These are phyloP conservation scores for Paramecium biaurelia DNA, from an alignment of 73 alveolate genomes.

Conservation along the genomic window DNA sequence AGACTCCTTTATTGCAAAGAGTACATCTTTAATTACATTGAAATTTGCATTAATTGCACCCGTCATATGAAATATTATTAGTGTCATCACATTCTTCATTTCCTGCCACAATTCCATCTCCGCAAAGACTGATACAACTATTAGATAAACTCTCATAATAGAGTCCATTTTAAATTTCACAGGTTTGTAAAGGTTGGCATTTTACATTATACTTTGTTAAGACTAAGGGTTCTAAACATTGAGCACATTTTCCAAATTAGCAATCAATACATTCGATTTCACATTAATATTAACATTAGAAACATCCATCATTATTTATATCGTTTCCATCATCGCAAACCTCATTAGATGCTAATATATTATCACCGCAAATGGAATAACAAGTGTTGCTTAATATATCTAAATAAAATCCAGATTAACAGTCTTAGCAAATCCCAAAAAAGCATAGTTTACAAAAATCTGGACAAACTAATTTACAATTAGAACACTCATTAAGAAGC, in stretches of 20 bases:
- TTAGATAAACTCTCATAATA: background rate
- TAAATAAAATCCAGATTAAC: background rate
- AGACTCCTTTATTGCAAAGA: background rate
- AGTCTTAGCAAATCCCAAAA: background rate
- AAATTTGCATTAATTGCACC: background rate
- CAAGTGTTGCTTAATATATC: background rate
- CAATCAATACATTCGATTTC: background rate
- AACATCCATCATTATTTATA: background rate
- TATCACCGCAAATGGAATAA: background rate
- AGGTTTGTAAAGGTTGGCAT: slow-evolving; percentile 30
- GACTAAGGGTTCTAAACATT: background rate
- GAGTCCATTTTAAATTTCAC: background rate
- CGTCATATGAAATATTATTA: background rate
- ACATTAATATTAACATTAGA: background rate
- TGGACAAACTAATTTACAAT: background rate
- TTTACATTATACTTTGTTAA: background rate
- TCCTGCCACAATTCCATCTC: background rate
- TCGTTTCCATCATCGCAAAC: background rate
- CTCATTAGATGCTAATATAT: background rate
- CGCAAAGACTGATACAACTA: background rate
- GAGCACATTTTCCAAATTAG: background rate
- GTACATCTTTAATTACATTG: background rate
- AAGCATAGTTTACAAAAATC: background rate
- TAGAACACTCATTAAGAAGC: background rate
- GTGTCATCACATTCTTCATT: background rate